These are phyloP conservation scores for Stachybotrys chartarum DNA, from an alignment of 2,329 filamentous ascomycete species.

Conservation along the genomic window DNA sequence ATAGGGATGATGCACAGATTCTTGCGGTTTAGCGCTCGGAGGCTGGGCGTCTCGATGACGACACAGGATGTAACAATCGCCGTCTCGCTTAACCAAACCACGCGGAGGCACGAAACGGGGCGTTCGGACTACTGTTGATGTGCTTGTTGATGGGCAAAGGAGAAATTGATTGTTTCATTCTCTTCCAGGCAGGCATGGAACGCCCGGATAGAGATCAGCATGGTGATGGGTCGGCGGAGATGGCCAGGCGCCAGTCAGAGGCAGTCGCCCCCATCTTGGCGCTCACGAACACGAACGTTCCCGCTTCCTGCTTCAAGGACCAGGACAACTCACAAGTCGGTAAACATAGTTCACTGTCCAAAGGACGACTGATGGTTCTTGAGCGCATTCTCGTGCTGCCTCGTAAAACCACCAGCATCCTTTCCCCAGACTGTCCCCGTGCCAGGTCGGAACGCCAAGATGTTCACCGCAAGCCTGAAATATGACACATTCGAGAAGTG, in stretches of 20 bases:
- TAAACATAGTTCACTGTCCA: background rate
- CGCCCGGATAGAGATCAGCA: background rate
- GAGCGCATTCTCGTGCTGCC: background rate
- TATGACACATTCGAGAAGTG: too few species aligned
- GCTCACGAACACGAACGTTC: background rate
- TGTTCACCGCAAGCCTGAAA: too few species aligned
- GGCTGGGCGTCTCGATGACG: background rate
- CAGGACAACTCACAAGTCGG: background rate
- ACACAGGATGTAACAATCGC: background rate
- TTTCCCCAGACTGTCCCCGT: too few species aligned
- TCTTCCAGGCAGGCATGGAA: background rate
- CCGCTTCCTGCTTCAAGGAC: too few species aligned
- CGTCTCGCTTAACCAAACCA: background rate
- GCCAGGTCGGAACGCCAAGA: too few species aligned
- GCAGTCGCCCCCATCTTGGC: background rate
- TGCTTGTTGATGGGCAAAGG: too few species aligned
- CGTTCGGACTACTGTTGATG: background rate
- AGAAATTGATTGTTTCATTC: background rate
- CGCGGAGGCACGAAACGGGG: background rate
- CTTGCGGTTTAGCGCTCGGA: background rate
- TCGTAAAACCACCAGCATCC: too few species aligned
- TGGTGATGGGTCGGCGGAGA: background rate
- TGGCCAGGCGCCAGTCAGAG: background rate
- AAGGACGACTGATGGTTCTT: background rate
- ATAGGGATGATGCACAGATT: background rate